Conservation (phyloP, 2,329 filamentous ascomycete genomes). For the Bipolaris zeicola region DNA sequence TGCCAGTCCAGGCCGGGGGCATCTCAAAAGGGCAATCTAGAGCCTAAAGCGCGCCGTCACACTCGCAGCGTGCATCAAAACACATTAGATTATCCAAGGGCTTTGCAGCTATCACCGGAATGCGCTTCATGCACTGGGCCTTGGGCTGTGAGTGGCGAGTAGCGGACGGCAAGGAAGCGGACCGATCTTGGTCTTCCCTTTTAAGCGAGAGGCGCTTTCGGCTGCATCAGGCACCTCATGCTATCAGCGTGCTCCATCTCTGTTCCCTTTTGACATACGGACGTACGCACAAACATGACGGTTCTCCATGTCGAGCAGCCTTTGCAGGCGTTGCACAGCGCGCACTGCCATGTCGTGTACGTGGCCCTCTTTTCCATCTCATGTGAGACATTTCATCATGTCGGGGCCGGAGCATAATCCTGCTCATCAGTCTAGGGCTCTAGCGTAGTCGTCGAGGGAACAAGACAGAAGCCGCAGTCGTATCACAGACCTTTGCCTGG, state of each 20-base stretch:
- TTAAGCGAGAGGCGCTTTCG: slow-evolving; percentile 42
- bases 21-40: slow-evolving; percentile 27
- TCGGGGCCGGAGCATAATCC: slow-evolving; percentile 10
- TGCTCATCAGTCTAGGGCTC: slow-evolving; percentile 4
- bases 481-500: slow-evolving; percentile 28
- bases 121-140: slow-evolving; percentile 29
- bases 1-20: slow-evolving; percentile 34
- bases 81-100: slow-evolving; percentile 24
- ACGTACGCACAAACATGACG: too few relatives aligned
- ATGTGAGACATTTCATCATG: slow-evolving; percentile 22
- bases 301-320: slow-evolving; percentile 7
- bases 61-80: slow-evolving; percentile 31
- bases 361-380: slow-evolving; percentile 15
- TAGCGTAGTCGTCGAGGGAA: slow-evolving; percentile 16
- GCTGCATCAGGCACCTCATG: slow-evolving; percentile 39
- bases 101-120: slow-evolving; percentile 18
- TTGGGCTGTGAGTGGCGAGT: slow-evolving; percentile 37
- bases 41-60: slow-evolving; percentile 37
- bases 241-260: slow-evolving; percentile 20
- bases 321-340: slow-evolving; percentile 21
- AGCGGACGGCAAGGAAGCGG: slow-evolving; percentile 29
- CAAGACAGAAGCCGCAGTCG: slow-evolving; percentile 21
- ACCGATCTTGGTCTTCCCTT: slow-evolving; percentile 24
- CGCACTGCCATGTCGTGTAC: slow-evolving; percentile 4
- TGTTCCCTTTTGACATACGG: slow-evolving; percentile 15